phyloP scores from a whole-genome alignment of 352 stramenopile species.

The Aphanomyces stellatus region DNA sequence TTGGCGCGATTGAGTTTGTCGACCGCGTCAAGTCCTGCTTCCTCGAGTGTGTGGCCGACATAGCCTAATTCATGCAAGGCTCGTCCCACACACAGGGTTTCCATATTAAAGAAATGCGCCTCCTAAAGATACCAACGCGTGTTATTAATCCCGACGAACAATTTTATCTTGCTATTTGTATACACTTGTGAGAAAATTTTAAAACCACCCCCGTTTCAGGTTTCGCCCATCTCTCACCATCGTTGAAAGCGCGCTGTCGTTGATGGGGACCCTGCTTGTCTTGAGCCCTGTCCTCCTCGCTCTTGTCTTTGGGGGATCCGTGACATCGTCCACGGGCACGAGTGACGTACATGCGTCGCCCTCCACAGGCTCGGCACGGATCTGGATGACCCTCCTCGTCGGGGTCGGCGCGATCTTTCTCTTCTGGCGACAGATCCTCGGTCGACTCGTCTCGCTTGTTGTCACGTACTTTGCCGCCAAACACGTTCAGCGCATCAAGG shows the following conservation, averaged over 20 bases:
- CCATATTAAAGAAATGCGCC: too few species aligned
- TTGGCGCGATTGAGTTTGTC: constrained; percentile 59
- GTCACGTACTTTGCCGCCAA: background rate
- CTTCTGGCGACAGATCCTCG: background rate
- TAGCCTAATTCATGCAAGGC: too few species aligned
- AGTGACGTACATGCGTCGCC: background rate
- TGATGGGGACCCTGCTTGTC: too few species aligned
- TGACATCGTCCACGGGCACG: too few species aligned
- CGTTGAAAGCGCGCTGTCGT: too few species aligned
- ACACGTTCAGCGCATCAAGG: background rate
- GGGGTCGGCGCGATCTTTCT: background rate
- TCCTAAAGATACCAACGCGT: background rate
- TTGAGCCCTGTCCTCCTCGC: too few species aligned
- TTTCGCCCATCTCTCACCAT: too few species aligned
- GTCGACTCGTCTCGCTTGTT: background rate
- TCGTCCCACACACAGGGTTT: too few species aligned
- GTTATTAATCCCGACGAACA: background rate
- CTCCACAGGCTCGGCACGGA: background rate
- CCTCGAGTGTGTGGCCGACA: constrained; percentile 1
- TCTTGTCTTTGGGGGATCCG: too few species aligned
- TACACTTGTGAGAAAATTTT: too few species aligned
- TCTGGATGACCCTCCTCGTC: background rate
- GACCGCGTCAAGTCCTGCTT: constrained; percentile 46
- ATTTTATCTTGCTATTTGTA: background rate
- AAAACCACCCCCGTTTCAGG: too few species aligned